Percentiles rank a stretch among this genome's conserved stretches.
phyloP scores from a whole-genome alignment of 2,329 filamentous ascomycete species.

The Pseudomassariella vexata region DNA sequence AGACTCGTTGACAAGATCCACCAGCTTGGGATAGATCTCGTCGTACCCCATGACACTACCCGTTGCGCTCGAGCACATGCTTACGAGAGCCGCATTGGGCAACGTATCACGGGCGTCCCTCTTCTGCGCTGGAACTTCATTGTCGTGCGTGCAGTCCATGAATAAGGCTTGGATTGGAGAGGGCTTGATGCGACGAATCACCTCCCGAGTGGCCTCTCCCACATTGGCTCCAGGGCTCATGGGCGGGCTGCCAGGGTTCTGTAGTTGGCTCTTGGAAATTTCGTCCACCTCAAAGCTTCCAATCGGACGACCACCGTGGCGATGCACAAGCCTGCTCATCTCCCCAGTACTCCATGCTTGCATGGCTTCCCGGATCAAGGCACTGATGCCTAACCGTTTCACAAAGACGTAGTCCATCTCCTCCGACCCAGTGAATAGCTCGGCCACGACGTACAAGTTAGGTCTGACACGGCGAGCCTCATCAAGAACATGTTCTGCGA shows the following conservation, averaged over 20 bases:
- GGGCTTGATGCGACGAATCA: conserved; percentile 77
- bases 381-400: conserved; percentile 83
- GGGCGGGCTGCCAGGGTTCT: conserved; percentile 26
- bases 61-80: conserved; percentile 91
- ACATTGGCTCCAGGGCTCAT: conserved; percentile 20
- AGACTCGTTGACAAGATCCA: conserved; percentile 90
- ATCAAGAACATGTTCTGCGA: conserved; percentile 92
- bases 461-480: conserved; percentile 84
- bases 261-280: conserved; percentile 56
- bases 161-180: conserved; percentile 88
- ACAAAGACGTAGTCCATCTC: conserved; percentile 96
- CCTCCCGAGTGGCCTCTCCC: conserved; percentile 46
- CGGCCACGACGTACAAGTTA: conserved; percentile 86
- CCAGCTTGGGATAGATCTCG: conserved; percentile 85
- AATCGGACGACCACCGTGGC: conserved; percentile 88
- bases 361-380: conserved; percentile 95
- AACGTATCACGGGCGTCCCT: conserved; percentile 90
- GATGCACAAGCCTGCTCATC: conserved; percentile 86
- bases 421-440: conserved; percentile 92
- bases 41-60: conserved; percentile 98
- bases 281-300: conserved; percentile 97
- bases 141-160: conserved; percentile 99
- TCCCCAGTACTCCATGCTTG: conserved; percentile 95
- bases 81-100: conserved; percentile 87
- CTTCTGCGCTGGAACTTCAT: conserved; percentile 93